Evolutionary conservation across 2,329 filamentous ascomycete species (phyloP).

Genomic region (Hymenoscyphus linearis): DNA sequence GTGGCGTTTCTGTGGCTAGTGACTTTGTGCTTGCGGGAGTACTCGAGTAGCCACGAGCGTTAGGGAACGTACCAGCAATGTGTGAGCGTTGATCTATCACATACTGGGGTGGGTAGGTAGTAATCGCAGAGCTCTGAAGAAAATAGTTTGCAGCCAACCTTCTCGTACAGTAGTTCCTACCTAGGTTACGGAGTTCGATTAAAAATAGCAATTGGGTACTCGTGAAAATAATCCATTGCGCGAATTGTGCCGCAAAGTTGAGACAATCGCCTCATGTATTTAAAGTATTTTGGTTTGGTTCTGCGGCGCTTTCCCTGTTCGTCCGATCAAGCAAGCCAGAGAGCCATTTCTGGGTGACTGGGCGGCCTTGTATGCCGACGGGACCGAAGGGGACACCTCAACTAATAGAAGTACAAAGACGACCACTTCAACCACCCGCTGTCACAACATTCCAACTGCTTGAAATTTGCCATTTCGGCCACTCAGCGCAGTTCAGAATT

Average conservation of each 20-base stretch:
- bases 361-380: slow-evolving; percentile 1
- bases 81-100: too few relatives aligned
- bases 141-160: too few relatives aligned
- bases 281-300: background rate
- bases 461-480: background rate
- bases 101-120: too few relatives aligned
- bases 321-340: background rate
- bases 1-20: background rate
- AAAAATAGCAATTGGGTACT: too few relatives aligned
- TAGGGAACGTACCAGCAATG: too few relatives aligned
- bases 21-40: too few relatives aligned
- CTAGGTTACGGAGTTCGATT: too few relatives aligned
- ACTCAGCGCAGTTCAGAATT: background rate
- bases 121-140: too few relatives aligned
- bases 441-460: background rate
- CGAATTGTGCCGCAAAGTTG: background rate
- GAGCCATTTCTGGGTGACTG: background rate
- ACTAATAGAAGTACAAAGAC: background rate
- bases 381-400: background rate
- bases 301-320: background rate
- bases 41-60: too few relatives aligned
- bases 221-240: background rate
- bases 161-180: too few relatives aligned
- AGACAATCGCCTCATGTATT: background rate
- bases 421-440: background rate